These are phyloP conservation scores for Macrolepiota fuliginosa DNA, from an alignment of 768 basidiomycete species.

Conservation along the genomic window DNA sequence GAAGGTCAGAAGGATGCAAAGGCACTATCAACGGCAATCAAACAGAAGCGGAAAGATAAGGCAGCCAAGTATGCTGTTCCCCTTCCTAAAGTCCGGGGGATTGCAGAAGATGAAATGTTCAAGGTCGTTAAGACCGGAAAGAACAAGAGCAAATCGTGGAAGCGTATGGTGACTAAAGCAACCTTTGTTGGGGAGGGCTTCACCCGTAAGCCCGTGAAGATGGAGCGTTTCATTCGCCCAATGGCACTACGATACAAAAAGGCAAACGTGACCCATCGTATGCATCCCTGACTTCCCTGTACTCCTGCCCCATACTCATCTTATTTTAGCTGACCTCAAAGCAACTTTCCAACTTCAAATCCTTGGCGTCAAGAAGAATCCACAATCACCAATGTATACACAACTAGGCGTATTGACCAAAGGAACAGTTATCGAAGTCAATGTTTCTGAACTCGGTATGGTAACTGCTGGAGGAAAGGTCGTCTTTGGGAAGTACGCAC, in stretches of 20 bases:
- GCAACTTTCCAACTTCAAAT: slow-evolving; percentile 99
- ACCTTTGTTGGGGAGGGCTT: slow-evolving; percentile 99
- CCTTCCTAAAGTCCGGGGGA: slow-evolving; percentile 93
- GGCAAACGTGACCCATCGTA: slow-evolving; percentile 98
- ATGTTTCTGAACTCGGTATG: slow-evolving; percentile 97
- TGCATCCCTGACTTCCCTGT: slow-evolving; percentile 20
- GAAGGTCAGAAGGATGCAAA: slow-evolving; percentile 99
- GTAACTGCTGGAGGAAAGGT: slow-evolving; percentile 97
- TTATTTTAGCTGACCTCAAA: slow-evolving; percentile 82
- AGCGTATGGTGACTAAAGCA: slow-evolving; percentile 99
- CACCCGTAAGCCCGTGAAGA: slow-evolving; percentile 97
- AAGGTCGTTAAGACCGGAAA: slow-evolving; percentile 98
- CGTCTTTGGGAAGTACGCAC: slow-evolving; percentile 91
- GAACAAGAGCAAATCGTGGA: slow-evolving; percentile 95
- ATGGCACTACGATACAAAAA: slow-evolving; percentile 98
- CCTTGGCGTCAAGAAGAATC: slow-evolving; percentile 98
- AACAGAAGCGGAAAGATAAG: slow-evolving; percentile 98
- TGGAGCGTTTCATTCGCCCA: slow-evolving; percentile 96
- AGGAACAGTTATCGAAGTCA: slow-evolving; percentile 97
- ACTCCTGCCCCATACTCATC: neutral
- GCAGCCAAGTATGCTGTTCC: slow-evolving; percentile 98
- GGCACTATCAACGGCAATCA: slow-evolving; percentile 92
- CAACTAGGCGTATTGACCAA: slow-evolving; percentile 97
- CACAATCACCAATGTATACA: slow-evolving; percentile 97
- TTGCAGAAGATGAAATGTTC: slow-evolving; percentile 99